Evolutionary conservation across 495 filamentous ascomycete species (phyloP), one percentile per base, ranked within the genome.

Genomic region (Penicillium chermesinum): DNA sequence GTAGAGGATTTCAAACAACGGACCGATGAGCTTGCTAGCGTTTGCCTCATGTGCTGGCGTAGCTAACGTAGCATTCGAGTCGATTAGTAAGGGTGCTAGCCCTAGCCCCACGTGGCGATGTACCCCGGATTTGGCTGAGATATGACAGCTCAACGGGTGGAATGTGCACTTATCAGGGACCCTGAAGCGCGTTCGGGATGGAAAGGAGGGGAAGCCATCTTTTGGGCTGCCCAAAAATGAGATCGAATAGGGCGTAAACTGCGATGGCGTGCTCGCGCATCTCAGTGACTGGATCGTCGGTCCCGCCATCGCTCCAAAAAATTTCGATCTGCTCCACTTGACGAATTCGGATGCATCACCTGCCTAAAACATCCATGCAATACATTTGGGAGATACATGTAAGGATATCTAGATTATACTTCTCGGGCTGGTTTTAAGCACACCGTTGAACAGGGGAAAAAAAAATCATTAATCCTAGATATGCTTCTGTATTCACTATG

Each of bases 181-280:
- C n/a, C n/a, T n/a, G 25, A 30, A 30, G 25, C 25, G 10, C 4
- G 4, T 4, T 10, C 10, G 42, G 27, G 41, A 18, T 34, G 8
- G 2, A 43, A 21, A 18, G 8, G n/a, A n/a, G n/a, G 16, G 14
- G n/a, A 19, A 35, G 34, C 13, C 14, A 15, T 32, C 21, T 43
- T 1, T 43, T 43, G 27, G 42, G 35, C 35, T 30, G 25, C 13
- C 42, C 8, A 33, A 35, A 44, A 44, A 44, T 32, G 20, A 18
- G 34, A 35, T 17, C 34, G 18, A 14, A 9, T 30, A 33, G 17
- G 7, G 25, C 32, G 14, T 34, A 32, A 44, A 25, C 30, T n/a
- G 4, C 46, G 50, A 57, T 57, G 54, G 54, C 54, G 54, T 57
- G 54, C 52, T 57, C 40, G 46, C 37, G 20, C 38, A 17, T 16